Conservation (phyloP, 495 filamentous ascomycete species). For the Penicillium macrosclerotiorum region DNA sequence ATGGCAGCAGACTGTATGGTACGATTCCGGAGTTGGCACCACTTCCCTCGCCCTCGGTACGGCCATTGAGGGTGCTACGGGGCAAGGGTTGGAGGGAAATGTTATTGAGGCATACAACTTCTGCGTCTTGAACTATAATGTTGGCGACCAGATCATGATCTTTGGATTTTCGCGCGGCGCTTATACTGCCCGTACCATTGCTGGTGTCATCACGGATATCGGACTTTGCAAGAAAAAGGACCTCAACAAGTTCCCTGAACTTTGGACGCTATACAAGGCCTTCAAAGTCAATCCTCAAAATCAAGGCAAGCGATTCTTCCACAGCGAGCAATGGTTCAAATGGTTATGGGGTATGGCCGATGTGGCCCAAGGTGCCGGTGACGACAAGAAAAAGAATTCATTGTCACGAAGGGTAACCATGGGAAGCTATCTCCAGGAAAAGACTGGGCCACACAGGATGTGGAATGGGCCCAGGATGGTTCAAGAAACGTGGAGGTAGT, state of each 20-base stretch:
- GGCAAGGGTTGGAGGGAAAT: conserved; percentile 18
- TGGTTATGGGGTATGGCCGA: conserved; percentile 22
- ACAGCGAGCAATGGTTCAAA: conserved; percentile 16
- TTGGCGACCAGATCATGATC: conserved; percentile 57
- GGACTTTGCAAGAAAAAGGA: conserved; percentile 44
- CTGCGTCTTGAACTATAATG: conserved; percentile 41
- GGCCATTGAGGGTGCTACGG: conserved; percentile 18
- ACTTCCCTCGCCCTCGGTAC: conserved; percentile 10
- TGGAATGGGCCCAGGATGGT: conserved; percentile 16
- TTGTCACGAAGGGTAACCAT: conserved; percentile 2
- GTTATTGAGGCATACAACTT: conserved; percentile 27
- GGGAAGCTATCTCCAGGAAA: conserved; percentile 2
- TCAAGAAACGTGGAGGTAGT: conserved; percentile 44
- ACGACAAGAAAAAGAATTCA: too few relatives aligned
- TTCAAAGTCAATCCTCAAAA: conserved; percentile 28
- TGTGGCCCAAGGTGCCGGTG: conserved; percentile 19
- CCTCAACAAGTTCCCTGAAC: conserved; percentile 41
- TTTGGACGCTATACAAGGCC: conserved; percentile 51
- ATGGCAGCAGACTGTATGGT: conserved; percentile 31
- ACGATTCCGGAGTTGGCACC: conserved; percentile 29
- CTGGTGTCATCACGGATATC: conserved; percentile 51
- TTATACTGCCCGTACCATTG: conserved; percentile 57
- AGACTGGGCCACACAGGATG: too few relatives aligned
- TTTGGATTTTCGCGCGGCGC: conserved; percentile 62
- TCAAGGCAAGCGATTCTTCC: conserved; percentile 20